These are phyloP conservation scores for Alternaria atra DNA, from an alignment of 2,329 filamentous ascomycete species.

Conservation along the genomic window DNA sequence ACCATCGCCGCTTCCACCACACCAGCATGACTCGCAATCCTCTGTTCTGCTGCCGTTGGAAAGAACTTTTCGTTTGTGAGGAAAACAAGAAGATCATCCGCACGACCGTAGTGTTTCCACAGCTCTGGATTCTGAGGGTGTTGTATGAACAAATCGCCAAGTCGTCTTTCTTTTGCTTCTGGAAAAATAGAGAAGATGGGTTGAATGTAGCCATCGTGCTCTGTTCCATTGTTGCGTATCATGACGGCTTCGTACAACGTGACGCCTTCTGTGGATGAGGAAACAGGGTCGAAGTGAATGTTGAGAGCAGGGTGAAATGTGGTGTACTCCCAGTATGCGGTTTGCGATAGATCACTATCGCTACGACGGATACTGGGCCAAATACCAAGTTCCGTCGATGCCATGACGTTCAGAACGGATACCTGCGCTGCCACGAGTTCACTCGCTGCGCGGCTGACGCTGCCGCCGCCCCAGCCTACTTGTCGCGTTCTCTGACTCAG, in stretches of 20 bases:
- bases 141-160: slow-evolving; percentile 28
- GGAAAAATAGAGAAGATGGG: slow-evolving; percentile 31
- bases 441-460: slow-evolving; percentile 13
- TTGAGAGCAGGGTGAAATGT: slow-evolving; percentile 21
- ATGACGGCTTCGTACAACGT: slow-evolving; percentile 25
- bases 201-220: slow-evolving; percentile 20
- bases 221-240: slow-evolving; percentile 12
- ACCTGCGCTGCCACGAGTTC: slow-evolving; percentile 7
- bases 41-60: slow-evolving; percentile 31
- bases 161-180: slow-evolving; percentile 19
- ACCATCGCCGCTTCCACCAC: slow-evolving; percentile 46
- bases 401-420: slow-evolving; percentile 8
- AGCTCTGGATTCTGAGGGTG: slow-evolving; percentile 18
- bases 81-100: slow-evolving; percentile 33
- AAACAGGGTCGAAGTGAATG: slow-evolving; percentile 15
- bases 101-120: slow-evolving; percentile 30
- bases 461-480: slow-evolving; percentile 21
- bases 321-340: slow-evolving; percentile 19
- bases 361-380: slow-evolving; percentile 7
- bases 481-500: neutral
- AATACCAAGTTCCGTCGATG: slow-evolving; percentile 21
- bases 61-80: slow-evolving; percentile 32
- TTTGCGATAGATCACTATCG: neutral
- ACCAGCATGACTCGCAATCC: slow-evolving; percentile 31
- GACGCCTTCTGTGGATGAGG: neutral